phyloP scores from a whole-genome alignment of 208 protist genomes.

The Leptomonas pyrrhocoris region DNA sequence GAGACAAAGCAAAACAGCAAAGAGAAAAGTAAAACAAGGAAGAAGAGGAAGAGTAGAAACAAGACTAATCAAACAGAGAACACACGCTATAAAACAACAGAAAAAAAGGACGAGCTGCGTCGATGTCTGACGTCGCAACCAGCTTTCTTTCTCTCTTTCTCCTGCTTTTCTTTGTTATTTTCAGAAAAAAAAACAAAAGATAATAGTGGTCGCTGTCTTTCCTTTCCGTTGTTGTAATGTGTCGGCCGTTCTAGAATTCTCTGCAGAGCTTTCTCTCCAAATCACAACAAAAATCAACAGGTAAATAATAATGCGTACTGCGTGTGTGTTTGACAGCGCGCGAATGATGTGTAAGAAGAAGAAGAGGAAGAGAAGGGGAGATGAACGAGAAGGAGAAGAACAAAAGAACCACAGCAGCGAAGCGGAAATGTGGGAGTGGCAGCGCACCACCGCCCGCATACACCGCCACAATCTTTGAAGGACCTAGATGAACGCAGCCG shows the following conservation, averaged over 20 bases:
- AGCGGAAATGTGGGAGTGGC: no score
- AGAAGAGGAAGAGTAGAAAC: background rate
- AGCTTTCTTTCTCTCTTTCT: conserved; percentile 1
- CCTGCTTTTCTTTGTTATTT: conserved; percentile 1
- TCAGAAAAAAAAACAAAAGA: background rate
- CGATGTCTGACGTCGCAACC: no score
- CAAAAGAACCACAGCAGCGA: no score
- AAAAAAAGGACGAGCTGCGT: no score
- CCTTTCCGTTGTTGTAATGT: background rate
- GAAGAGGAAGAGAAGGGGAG: background rate
- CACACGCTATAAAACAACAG: background rate
- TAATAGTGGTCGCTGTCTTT: conserved; percentile 2
- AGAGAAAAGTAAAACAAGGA: conserved; percentile 12
- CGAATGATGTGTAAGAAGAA: no score
- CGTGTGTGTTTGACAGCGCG: no score
- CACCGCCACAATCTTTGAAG: no score
- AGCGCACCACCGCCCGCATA: no score
- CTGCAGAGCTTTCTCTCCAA: no score
- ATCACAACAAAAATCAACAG: no score
- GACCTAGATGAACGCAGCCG: no score
- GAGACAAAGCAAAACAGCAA: background rate
- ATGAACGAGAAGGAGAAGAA: background rate
- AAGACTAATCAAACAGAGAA: background rate
- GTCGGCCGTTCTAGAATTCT: no score
- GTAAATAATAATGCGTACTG: background rate